Evolutionary conservation across 2,329 filamentous ascomycete species (phyloP).

Genomic region (Rasamsonia emersonii): DNA sequence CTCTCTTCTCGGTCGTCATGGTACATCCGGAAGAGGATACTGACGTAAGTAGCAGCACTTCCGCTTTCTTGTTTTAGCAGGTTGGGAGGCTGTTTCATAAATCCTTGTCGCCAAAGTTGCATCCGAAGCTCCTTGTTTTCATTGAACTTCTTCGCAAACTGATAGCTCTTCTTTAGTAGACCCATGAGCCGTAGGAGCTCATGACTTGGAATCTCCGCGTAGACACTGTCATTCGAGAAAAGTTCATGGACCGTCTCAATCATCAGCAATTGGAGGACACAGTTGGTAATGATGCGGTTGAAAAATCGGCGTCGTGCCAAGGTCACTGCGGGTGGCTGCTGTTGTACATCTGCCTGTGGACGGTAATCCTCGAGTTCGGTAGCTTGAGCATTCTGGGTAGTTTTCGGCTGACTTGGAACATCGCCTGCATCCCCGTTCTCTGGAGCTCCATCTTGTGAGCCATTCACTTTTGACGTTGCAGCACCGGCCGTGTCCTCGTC

Average conservation of each 20-base stretch:
- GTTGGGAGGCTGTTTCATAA: slow-evolving; percentile 99
- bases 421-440: slow-evolving; percentile 23
- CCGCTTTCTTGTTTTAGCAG: slow-evolving; percentile 94
- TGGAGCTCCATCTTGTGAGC: slow-evolving; percentile 17
- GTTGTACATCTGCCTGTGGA: slow-evolving; percentile 65
- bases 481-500: slow-evolving; percentile 13
- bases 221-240: slow-evolving; percentile 94
- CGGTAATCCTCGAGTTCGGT: slow-evolving; percentile 75
- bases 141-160: slow-evolving; percentile 96
- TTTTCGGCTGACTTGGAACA: slow-evolving; percentile 1
- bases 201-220: slow-evolving; percentile 79
- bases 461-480: slow-evolving; percentile 21
- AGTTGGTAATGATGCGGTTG: slow-evolving; percentile 98
- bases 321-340: slow-evolving; percentile 85
- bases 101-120: slow-evolving; percentile 90
- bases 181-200: slow-evolving; percentile 90
- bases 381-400: slow-evolving; percentile 21
- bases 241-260: slow-evolving; percentile 99
- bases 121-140: slow-evolving; percentile 93
- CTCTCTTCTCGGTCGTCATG: slow-evolving; percentile 79
- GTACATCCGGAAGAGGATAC: slow-evolving; percentile 96
- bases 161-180: slow-evolving; percentile 88
- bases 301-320: slow-evolving; percentile 90
- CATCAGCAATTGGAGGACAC: slow-evolving; percentile 94
- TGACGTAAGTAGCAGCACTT: slow-evolving; percentile 86